These are phyloP conservation scores for Aureobasidium leucospermi DNA, from an alignment of 2,329 filamentous ascomycete genomes.

Conservation along the genomic window DNA sequence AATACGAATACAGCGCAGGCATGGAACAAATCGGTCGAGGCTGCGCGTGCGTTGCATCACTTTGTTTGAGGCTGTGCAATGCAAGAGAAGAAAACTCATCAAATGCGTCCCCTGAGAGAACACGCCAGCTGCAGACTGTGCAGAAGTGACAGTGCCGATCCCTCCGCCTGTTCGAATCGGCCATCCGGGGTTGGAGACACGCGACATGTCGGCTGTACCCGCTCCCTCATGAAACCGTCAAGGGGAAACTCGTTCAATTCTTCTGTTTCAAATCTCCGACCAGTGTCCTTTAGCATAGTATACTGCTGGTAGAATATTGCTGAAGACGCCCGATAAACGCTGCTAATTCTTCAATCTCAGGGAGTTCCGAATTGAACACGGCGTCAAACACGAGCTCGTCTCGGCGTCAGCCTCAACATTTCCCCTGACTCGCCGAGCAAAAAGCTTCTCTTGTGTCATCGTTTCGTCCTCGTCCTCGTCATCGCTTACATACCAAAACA, in stretches of 20 bases:
- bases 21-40: neutral
- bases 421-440: neutral
- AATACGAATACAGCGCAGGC: neutral
- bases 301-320: too few species aligned
- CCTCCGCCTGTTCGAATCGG: neutral
- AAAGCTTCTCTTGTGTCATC: neutral
- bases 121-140: neutral
- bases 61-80: constrained; percentile 9
- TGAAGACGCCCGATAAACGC: too few species aligned
- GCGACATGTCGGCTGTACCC: neutral
- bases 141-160: neutral
- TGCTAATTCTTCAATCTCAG: too few species aligned
- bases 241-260: too few species aligned
- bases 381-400: too few species aligned
- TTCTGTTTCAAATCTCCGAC: too few species aligned
- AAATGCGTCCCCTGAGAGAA: neutral
- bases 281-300: too few species aligned
- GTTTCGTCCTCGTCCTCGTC: neutral
- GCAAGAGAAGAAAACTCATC: constrained; percentile 7
- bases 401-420: neutral
- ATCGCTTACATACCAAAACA: neutral
- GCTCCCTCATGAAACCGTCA: neutral
- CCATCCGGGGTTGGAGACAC: neutral
- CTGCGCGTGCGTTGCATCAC: neutral
- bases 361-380: too few species aligned